These are phyloP conservation scores for Pseudogymnoascus sp. DNA, from an alignment of 2,329 filamentous ascomycete species.

Conservation along the genomic window DNA sequence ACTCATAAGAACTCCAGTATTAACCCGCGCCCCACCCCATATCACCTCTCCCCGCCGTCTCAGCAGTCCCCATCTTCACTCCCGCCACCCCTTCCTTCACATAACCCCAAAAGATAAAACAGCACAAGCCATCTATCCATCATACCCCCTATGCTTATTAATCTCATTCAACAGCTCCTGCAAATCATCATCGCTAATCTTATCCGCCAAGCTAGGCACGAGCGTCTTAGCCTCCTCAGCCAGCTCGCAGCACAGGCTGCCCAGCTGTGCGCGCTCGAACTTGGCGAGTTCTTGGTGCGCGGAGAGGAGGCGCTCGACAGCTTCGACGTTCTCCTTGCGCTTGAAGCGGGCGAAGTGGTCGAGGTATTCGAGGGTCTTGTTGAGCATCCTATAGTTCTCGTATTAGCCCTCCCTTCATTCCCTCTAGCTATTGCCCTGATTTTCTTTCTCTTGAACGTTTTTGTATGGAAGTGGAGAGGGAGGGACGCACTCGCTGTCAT, in stretches of 20 bases:
- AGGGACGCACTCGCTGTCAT: constrained; percentile 67
- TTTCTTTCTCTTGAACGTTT: background rate
- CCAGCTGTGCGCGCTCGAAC: constrained; percentile 89
- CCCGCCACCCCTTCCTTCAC: background rate
- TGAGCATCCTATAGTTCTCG: constrained; percentile 53
- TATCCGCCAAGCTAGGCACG: constrained; percentile 80
- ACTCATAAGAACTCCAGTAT: background rate
- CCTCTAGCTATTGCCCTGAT: background rate
- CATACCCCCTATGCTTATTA: constrained; percentile 56
- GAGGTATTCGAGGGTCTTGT: constrained; percentile 85
- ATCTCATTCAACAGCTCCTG: constrained; percentile 86
- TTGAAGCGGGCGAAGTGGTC: constrained; percentile 95
- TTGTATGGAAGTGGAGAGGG: background rate
- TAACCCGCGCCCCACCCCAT: background rate
- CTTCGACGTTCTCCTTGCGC: constrained; percentile 86
- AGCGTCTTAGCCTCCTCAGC: constrained; percentile 95
- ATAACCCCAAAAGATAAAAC: background rate
- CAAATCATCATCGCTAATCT: constrained; percentile 83
- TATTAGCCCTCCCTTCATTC: background rate
- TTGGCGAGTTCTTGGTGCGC: constrained; percentile 73
- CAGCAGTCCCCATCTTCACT: background rate
- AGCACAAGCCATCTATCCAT: background rate
- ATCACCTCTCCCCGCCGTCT: background rate
- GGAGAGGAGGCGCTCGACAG: constrained; percentile 80
- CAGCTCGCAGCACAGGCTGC: constrained; percentile 87